Evolutionary conservation across 176 grass and related monocot species (phyloP), one percentile per base, ranked within the genome.

Genomic region (Elymus sibiricus): DNA sequence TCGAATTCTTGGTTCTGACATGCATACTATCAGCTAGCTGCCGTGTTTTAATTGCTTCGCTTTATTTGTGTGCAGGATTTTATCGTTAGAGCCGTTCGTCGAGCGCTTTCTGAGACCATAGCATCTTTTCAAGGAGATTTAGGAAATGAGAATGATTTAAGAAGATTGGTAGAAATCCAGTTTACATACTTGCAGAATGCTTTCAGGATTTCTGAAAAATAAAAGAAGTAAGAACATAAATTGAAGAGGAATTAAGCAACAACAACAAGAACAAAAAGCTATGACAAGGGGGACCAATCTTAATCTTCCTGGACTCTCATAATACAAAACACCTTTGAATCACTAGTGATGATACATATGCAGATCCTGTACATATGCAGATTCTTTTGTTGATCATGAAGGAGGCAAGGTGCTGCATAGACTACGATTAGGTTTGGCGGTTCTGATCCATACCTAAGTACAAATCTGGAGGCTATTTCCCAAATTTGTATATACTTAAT

Each of bases 21-120:
- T 80, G 47, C n/a, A 82, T 76, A 37, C 1, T 34, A 19, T 28
- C 34, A 87, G 77, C 19, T 84, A 87, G 14, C 21, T 58, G 7
- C 27, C 19, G 3, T 80, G 22, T 76, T 76, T 37, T 53, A 87
- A 78, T 37, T 82, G 11, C 32, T 58, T 14, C 79, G 9, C 86
- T 86, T 22, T 44, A 44, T 44, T 11, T 77, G 2, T 84, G 83
- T 84, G 85, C 88, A 97, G 94, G 92, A 97, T 87, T 93, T 94
- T 63, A 63, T 97, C 19, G 88, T 94, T 62, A 92, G 88, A 44
- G 66, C 65, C 27, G 90, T 97, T 56, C 83, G 86, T 21, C 22
- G 82, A 88, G 76, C 70, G 2, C 88, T 94, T 66, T 91, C 71
- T 66, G 76, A 82, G 39, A 90, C 40, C 17, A 80, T 84, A 79